Base-by-base conservation (phyloP, 805 yeast genomes). In the Kodamaea leandrae region DNA sequence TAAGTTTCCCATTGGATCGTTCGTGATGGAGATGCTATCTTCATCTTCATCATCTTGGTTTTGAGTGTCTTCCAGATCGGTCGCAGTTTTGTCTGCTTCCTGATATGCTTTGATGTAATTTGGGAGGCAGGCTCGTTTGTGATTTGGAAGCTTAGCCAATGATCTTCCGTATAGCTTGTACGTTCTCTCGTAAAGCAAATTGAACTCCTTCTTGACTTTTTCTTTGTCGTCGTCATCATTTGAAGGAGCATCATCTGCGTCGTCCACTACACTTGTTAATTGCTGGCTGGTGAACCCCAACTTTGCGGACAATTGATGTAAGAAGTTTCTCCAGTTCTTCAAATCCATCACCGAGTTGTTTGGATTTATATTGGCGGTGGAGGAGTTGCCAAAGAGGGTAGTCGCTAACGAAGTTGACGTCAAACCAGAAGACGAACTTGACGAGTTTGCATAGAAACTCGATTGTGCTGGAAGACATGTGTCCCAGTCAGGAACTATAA, bases 401-500 rank as follows among this genome's bases (percentile, higher is more conserved):
- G 46, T 34, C 2, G 61, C 48, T 14, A 54, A 48, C 12, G 54
- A 45, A 2, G 56, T 43, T 7, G 50, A 20, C 6, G 51, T 41
- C 18, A 61, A 53, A 3, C 61, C 33, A 4, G 52, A 29, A 12
- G 47, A 39, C 4, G 61, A 46, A n/a, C 53, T 46, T n/a, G 53
- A 43, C 3, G 55, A 43, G 4, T 51, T 36, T 9, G 48, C 21
- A 2, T 49, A 32, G 5, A 49, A 42, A 3, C 57, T 48, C 12
- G 45, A 47, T 36, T 57, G 68, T 8, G 37, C 42, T 1, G 69
- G 68, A 18, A 69, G 53, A 45, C 75, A 69, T 29, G 45, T 45
- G 23, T 61, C 50, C 75, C 75, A 69, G 37, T 58, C 59, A 9
- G 75, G 75, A 9, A 69, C 74, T 38, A 69, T 64, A 8, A 60